Evolutionary conservation across 1,284 basidiomycete species (phyloP), one percentile per base, ranked within the genome.

Genomic region (Ceratobasidium sp.): DNA sequence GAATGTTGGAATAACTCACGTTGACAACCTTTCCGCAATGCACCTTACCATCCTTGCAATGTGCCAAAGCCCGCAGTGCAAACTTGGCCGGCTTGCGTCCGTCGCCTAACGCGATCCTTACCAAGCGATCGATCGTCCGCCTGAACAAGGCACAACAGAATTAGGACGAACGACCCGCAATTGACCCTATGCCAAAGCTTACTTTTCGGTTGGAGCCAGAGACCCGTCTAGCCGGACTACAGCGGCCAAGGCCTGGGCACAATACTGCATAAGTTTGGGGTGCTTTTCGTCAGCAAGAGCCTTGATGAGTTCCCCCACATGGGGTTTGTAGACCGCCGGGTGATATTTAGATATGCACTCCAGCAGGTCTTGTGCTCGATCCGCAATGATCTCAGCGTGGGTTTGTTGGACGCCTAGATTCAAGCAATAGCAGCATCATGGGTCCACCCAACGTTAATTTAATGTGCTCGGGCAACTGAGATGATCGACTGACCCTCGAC

Each of bases 81-180:
- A 93, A 96, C 80, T 98, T 98, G 23, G 95, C 92, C 77, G 92
- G 89, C 21, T 87, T 84, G 21, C 84, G 83, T 39, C 91, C 88
- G 0, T 88, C 85, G 10, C 87, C 85, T 39, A 89, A 79, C 0
- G 88, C 91, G 75, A 89, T 86, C 34, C 86, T 84, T 69, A 82
- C 82, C 8, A 92, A 83, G 16, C 89, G 85, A 43, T 96, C 93
- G 9, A 89, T 80, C 0, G 89, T 88, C 23, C 88, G 85, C 78
- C 90, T 89, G n/a, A 73, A 34, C 21, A 45, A 69, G 9, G 48
- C 6, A 28, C 36, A 18, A 58, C 32, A 41, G 72, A 45, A 21
- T 62, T 43, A 61, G 41, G 3, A 46, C 21, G 21, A 32, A 61
- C 14, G 36, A 39, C 23, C 57, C n/a, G 73, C 50, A 59, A 18